Evolutionary conservation across 306 rosid species (phyloP).

Genomic region (Astragalus membranaceus): DNA sequence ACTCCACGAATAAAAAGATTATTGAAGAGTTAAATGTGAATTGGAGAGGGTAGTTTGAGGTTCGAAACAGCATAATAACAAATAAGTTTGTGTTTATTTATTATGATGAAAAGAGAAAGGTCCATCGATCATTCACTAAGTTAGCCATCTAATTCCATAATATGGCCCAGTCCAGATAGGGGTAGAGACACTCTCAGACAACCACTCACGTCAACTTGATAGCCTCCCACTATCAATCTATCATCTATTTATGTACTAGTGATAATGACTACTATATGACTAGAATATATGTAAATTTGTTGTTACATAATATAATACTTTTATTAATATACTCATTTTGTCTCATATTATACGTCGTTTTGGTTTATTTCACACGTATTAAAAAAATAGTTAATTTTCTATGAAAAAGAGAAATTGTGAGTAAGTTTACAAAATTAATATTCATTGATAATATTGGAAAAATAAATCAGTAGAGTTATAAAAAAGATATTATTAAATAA

Average conservation of each 20-base stretch:
- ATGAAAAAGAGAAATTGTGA: too few relatives aligned
- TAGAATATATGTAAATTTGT: not conserved
- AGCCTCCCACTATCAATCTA: conserved; percentile 46
- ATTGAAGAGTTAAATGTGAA: too few relatives aligned
- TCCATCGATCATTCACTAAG: conserved; percentile 2
- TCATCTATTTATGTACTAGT: conserved; percentile 13
- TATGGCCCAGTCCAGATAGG: conserved; percentile 16
- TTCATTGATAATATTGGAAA: too few relatives aligned
- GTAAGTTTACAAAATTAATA: too few relatives aligned
- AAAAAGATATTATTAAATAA: too few relatives aligned
- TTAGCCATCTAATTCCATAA: conserved; percentile 3
- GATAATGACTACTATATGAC: not conserved
- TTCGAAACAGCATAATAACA: not conserved
- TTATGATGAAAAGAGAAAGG: not conserved
- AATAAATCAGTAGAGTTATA: too few relatives aligned
- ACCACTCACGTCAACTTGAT: conserved; percentile 58
- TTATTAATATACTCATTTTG: too few relatives aligned
- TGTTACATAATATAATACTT: too few relatives aligned
- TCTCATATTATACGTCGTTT: too few relatives aligned
- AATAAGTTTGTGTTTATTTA: not conserved
- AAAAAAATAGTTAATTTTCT: too few relatives aligned
- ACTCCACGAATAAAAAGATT: too few relatives aligned
- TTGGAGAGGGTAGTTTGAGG: not conserved
- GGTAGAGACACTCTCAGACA: conserved; percentile 16
- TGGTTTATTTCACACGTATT: too few relatives aligned